Percentiles rank a stretch among this genome's conserved stretches.
These are phyloP conservation scores for Venturia nashicola DNA, from an alignment of 2,329 filamentous ascomycete genomes.

Conservation along the genomic window DNA sequence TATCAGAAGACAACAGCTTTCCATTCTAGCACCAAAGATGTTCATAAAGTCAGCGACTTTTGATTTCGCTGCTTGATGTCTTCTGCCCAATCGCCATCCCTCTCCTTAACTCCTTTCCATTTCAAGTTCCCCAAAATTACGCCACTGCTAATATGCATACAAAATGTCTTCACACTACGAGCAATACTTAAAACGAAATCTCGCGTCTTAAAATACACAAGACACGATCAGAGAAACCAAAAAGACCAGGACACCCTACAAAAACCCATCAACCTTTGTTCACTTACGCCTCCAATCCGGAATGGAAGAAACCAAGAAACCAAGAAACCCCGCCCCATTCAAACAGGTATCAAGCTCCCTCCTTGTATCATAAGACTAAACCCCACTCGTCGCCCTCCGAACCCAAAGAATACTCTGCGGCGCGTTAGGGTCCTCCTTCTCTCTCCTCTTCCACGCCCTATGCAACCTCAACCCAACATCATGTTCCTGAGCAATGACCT, in stretches of 20 bases:
- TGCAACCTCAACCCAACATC: constrained; percentile 28
- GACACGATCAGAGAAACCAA: not conserved
- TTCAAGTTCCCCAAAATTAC: not conserved
- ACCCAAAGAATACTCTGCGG: constrained; percentile 26
- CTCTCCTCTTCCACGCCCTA: constrained; percentile 26
- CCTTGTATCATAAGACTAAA: not conserved
- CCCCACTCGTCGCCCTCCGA: constrained; percentile 21
- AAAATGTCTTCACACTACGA: not conserved
- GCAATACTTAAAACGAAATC: not conserved
- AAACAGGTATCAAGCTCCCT: not conserved
- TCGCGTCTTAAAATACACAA: not conserved
- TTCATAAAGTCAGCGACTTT: too few species aligned
- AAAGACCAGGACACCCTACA: not conserved
- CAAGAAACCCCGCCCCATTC: not conserved
- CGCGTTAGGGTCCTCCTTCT: constrained; percentile 21
- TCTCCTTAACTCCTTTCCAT: too few species aligned
- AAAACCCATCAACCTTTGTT: not conserved
- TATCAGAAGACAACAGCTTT: too few species aligned
- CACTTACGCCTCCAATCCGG: not conserved
- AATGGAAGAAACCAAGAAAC: not conserved
- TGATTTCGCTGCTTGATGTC: too few species aligned
- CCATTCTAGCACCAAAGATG: too few species aligned
- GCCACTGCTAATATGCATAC: not conserved
- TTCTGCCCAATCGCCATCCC: too few species aligned
- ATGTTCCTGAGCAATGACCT: constrained; percentile 25